phyloP scores from a whole-genome alignment of 768 basidiomycete species.

The Dendrothele bispora region DNA sequence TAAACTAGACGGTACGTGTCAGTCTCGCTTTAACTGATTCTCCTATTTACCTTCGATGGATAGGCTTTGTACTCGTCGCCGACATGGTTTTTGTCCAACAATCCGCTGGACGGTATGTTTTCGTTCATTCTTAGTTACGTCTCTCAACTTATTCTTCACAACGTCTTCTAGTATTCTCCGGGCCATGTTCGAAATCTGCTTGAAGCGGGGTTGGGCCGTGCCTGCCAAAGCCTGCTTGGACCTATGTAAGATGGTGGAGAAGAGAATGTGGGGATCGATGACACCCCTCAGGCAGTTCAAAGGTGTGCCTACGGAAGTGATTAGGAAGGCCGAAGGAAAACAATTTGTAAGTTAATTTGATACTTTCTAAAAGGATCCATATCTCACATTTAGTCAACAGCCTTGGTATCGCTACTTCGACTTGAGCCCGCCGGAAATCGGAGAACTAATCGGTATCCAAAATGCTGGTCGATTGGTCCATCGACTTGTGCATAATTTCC shows the following conservation, averaged over 20 bases:
- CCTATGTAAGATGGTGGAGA: constrained; percentile 95
- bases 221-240: constrained; percentile 90
- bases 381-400: constrained; percentile 30
- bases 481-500: constrained; percentile 93
- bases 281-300: constrained; percentile 96
- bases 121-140: neutral
- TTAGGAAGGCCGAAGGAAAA: constrained; percentile 92
- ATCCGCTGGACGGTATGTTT: constrained; percentile 81
- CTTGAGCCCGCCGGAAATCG: constrained; percentile 86
- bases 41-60: neutral
- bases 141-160: no score
- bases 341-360: constrained; percentile 75
- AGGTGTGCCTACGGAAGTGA: constrained; percentile 80
- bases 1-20: constrained; percentile 73
- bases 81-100: constrained; percentile 98
- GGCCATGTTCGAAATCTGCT: constrained; percentile 96
- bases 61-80: constrained; percentile 81
- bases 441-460: constrained; percentile 91
- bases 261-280: constrained; percentile 96
- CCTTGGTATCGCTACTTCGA: constrained; percentile 99
- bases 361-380: neutral
- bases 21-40: neutral
- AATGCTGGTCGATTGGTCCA: constrained; percentile 93
- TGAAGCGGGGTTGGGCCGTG: constrained; percentile 97
- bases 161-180: constrained; percentile 68